A percentile compares a stretch with the other conserved stretches of the same genome.
These are phyloP conservation scores for Pulveroboletus sp. DNA, from an alignment of 768 basidiomycete species.

Conservation along the genomic window DNA sequence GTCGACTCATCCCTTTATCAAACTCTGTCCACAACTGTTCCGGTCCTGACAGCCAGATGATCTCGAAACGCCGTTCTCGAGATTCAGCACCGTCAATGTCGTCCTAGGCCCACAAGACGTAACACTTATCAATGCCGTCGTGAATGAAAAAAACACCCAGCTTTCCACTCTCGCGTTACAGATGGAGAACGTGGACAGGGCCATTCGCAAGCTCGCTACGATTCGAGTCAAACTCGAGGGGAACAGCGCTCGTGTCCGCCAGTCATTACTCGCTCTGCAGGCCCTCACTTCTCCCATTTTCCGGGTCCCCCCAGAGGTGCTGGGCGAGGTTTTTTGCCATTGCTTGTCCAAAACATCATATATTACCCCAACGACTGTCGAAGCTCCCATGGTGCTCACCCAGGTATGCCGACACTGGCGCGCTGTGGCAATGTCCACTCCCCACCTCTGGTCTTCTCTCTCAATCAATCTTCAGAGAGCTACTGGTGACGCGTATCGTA, in stretches of 20 bases:
- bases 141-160: conserved; percentile 19
- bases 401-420: conserved; percentile 31
- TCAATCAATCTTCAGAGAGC: conserved; percentile 18
- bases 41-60: conserved; percentile 6
- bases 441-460: conserved; percentile 30
- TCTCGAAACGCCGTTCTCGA: conserved; percentile 19
- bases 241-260: conserved; percentile 11
- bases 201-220: conserved; percentile 16
- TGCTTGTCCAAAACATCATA: conserved; percentile 26
- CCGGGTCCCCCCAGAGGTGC: conserved; percentile 28
- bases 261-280: conserved; percentile 22
- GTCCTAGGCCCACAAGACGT: conserved; percentile 14
- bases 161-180: conserved; percentile 18
- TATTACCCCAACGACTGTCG: conserved; percentile 16
- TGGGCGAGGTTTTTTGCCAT: conserved; percentile 28
- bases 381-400: conserved; percentile 25
- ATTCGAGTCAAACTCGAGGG: conserved; percentile 19
- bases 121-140: conserved; percentile 13
- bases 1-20: not conserved
- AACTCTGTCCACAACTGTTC: not conserved
- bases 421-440: conserved; percentile 27
- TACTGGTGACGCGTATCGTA: conserved; percentile 7
- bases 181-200: conserved; percentile 13
- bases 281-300: conserved; percentile 18
- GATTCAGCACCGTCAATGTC: conserved; percentile 5